Evolutionary conservation across 768 basidiomycete genomes (phyloP).

Genomic region (Calocybe gangraenosa): DNA sequence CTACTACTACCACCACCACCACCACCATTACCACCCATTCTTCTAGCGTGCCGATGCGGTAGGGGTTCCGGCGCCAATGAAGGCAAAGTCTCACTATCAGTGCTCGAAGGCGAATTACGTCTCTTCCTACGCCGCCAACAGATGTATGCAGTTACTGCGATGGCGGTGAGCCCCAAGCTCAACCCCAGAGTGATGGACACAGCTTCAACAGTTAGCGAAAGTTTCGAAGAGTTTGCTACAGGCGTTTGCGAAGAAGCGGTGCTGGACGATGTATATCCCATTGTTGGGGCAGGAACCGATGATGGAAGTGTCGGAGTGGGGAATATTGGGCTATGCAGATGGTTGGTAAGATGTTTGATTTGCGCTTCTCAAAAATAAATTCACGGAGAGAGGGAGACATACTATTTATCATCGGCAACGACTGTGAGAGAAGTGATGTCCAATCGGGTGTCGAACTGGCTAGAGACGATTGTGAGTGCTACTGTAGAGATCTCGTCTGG

Average conservation of each 20-base stretch:
- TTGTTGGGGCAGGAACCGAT: conserved; percentile 29
- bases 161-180: conserved; percentile 23
- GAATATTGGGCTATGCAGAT: conserved; percentile 24
- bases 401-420: conserved; percentile 34
- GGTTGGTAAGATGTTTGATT: neutral
- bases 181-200: conserved; percentile 26
- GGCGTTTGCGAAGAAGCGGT: conserved; percentile 3
- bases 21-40: too few relatives aligned
- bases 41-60: too few relatives aligned
- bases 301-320: conserved; percentile 33
- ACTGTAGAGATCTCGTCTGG: conserved; percentile 38
- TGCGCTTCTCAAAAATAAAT: neutral
- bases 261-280: too few relatives aligned
- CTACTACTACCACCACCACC: too few relatives aligned
- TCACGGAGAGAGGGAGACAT: conserved; percentile 7
- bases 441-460: conserved; percentile 23
- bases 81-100: conserved; percentile 8
- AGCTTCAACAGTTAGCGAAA: conserved; percentile 16
- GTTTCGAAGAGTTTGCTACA: conserved; percentile 9
- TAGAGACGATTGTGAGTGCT: conserved; percentile 34
- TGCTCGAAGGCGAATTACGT: conserved; percentile 5
- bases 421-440: conserved; percentile 35
- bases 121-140: conserved; percentile 22
- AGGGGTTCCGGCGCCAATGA: neutral
- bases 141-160: conserved; percentile 18